phyloP scores from a whole-genome alignment of 73 alveolate genomes.

The Diophrys appendiculata region DNA sequence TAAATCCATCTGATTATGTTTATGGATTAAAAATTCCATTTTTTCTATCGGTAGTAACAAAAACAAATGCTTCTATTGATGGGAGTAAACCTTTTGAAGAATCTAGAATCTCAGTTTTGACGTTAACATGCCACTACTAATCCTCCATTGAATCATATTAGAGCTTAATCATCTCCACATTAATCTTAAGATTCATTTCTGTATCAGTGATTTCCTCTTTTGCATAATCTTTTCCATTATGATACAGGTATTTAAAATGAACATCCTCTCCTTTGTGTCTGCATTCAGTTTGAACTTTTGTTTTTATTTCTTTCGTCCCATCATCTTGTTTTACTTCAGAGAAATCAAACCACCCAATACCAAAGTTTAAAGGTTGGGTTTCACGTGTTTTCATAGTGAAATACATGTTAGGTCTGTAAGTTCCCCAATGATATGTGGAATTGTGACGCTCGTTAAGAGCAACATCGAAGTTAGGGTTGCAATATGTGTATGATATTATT shows the following conservation, averaged over 20 bases:
- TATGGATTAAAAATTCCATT: not conserved
- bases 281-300: constrained; percentile 18
- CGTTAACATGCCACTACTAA: constrained; percentile 18
- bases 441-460: no score
- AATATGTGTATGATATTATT: no score
- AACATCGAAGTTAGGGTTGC: no score
- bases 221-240: constrained; percentile 27
- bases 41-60: not conserved
- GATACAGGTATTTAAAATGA: constrained; percentile 30
- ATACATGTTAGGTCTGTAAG: constrained; percentile 80
- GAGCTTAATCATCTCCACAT: constrained; percentile 14
- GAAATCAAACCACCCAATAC: constrained; percentile 43
- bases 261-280: constrained; percentile 24
- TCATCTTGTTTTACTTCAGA: not conserved
- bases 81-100: not conserved
- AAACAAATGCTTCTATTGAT: not conserved
- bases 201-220: constrained; percentile 30
- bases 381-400: constrained; percentile 59
- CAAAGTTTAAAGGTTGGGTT: constrained; percentile 32
- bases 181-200: constrained; percentile 16
- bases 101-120: not conserved
- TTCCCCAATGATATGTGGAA: constrained; percentile 73
- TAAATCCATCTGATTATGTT: constrained; percentile 14
- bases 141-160: not conserved
- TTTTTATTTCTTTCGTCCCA: not conserved